Base-by-base conservation (phyloP, 805 yeast species). In the Metschnikowia borealis region DNA sequence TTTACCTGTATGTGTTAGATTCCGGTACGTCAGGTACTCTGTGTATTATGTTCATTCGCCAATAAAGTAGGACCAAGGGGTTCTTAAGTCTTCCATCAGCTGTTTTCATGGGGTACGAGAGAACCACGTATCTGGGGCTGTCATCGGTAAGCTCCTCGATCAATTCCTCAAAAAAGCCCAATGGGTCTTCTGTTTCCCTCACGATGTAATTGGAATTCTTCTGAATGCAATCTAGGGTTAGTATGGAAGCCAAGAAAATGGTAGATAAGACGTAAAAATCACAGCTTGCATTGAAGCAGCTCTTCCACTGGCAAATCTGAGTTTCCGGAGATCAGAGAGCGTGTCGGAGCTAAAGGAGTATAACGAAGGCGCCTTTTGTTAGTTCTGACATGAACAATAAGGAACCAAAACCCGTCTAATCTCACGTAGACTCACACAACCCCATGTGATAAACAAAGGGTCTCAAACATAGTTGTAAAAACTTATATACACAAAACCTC, bases 11-110 rank as follows among this genome's bases (percentile, higher is more conserved):
- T n/a, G n/a, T n/a, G n/a, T n/a, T n/a, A n/a, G n/a, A n/a, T n/a
- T n/a, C n/a, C n/a, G n/a, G n/a, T n/a, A n/a, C n/a, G n/a, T n/a
- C n/a, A n/a, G n/a, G n/a, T n/a, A n/a, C n/a, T n/a, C n/a, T n/a
- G n/a, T n/a, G n/a, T n/a, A n/a, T n/a, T n/a, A n/a, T n/a, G n/a
- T n/a, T n/a, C n/a, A n/a, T n/a, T n/a, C n/a, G n/a, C 84, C 91
- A 91, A 66, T 89, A 91, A n/a, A 91, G 59, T 63, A 91, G 66
- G 1, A 90, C 88, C 54, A 86, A 76, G 3, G 96, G 97, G 8
- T 81, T 76, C 43, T 82, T 78, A 60, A 79, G 76, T 49, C 95
- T 75, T 0, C 96, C 96, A 59, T 90, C 97, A 32, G 71, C 64
- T 7, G 79, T 66, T 21, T 79, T 80, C 59, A 83, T 67, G 6